Evolutionary conservation across 2,329 filamentous ascomycete genomes (phyloP).

Genomic region (Cercospora sesami): DNA sequence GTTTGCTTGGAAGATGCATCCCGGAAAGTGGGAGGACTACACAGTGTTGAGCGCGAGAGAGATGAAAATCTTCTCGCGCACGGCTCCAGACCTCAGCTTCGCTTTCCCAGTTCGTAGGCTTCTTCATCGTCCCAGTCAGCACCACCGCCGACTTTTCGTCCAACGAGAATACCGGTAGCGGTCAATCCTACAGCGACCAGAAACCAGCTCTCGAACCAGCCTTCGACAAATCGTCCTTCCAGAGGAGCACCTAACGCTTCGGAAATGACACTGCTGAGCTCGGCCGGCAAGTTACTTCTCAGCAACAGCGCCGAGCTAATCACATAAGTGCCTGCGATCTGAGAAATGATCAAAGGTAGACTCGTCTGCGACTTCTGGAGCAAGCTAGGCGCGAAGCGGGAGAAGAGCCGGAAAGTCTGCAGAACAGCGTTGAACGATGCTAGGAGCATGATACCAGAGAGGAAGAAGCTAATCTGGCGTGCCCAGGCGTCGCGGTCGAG

Average conservation of each 20-base stretch:
- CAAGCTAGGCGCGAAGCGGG: constrained; percentile 70
- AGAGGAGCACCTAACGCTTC: constrained; percentile 76
- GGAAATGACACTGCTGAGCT: constrained; percentile 74
- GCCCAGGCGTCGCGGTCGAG: constrained; percentile 82
- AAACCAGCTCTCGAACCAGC: constrained; percentile 90
- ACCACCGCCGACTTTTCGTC: constrained; percentile 57
- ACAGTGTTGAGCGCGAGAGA: neutral
- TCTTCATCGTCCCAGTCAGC: constrained; percentile 44
- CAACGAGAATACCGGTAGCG: constrained; percentile 70
- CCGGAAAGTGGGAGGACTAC: neutral
- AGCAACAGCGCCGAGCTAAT: constrained; percentile 77
- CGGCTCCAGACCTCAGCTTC: constrained; percentile 47
- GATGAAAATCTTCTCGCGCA: neutral
- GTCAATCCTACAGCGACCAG: constrained; percentile 67
- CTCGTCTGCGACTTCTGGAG: constrained; percentile 74
- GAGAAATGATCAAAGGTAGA: constrained; percentile 74
- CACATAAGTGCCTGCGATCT: constrained; percentile 81
- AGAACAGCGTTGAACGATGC: constrained; percentile 78
- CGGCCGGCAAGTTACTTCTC: constrained; percentile 72
- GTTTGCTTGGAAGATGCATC: neutral
- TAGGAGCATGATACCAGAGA: constrained; percentile 79
- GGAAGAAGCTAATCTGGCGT: constrained; percentile 78
- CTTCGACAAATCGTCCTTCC: constrained; percentile 69
- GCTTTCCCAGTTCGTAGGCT: constrained; percentile 68
- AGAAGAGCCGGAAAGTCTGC: constrained; percentile 82